phyloP scores from a whole-genome alignment of 768 basidiomycete species.

The Mycena crocata region DNA sequence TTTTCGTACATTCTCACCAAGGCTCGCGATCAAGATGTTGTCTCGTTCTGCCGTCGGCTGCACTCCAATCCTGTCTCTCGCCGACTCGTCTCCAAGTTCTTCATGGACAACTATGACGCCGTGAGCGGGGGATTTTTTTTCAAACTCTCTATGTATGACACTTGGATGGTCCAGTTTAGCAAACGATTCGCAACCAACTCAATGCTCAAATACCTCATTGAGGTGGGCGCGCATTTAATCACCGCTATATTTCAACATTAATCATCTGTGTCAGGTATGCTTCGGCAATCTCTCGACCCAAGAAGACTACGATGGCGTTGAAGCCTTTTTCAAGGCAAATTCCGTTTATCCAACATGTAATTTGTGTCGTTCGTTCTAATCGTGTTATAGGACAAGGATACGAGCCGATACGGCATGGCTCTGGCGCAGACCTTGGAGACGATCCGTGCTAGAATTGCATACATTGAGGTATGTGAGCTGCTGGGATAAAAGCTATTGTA shows the following conservation, averaged over 20 bases:
- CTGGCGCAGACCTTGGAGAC: conserved; percentile 63
- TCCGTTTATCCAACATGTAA: background rate
- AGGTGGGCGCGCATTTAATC: background rate
- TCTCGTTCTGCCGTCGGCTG: conserved; percentile 56
- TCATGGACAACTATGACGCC: conserved; percentile 59
- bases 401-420: conserved; percentile 56
- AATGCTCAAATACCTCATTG: conserved; percentile 22
- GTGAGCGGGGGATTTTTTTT: conserved; percentile 47
- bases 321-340: conserved; percentile 68
- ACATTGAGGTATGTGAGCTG: conserved; percentile 52
- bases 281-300: conserved; percentile 53
- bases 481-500: background rate
- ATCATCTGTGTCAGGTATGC: conserved; percentile 4
- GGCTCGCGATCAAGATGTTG: conserved; percentile 53
- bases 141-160: background rate
- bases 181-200: conserved; percentile 63
- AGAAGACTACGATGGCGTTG: conserved; percentile 59
- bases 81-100: conserved; percentile 55
- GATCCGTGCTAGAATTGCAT: conserved; percentile 55
- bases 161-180: conserved; percentile 45
- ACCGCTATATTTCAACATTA: background rate
- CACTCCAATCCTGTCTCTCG: conserved; percentile 55
- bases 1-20: conserved; percentile 64
- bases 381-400: conserved; percentile 52
- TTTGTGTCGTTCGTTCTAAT: background rate